A percentile compares a stretch with the other conserved stretches of the same genome.
phyloP scores from a whole-genome alignment of 371 early-diverging fungal species.

The Mortierella sp. region DNA sequence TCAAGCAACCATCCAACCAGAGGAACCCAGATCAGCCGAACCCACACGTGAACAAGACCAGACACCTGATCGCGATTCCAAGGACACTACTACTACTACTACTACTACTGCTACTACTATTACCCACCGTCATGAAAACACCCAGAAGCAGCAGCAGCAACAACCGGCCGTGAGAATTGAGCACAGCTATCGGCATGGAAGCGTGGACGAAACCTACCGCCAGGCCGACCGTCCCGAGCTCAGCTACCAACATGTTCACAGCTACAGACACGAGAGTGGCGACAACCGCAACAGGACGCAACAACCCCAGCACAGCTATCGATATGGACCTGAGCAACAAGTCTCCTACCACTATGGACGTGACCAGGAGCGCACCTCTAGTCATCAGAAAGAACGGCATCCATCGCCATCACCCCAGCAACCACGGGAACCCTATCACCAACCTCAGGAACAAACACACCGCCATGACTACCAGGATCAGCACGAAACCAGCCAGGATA shows the following conservation, averaged over 20 bases:
- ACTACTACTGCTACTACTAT: background rate
- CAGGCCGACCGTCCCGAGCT: background rate
- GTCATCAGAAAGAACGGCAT: background rate
- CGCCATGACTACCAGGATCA: background rate
- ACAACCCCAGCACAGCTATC: background rate
- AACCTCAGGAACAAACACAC: slow-evolving; percentile 8
- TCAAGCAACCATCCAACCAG: background rate
- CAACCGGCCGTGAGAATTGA: background rate
- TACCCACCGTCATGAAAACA: background rate
- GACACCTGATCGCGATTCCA: slow-evolving; percentile 5
- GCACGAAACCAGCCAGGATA: background rate
- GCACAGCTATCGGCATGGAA: background rate
- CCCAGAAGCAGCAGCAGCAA: background rate
- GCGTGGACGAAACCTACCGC: background rate
- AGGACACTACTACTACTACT: background rate
- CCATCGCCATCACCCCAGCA: background rate
- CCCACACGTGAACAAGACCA: background rate
- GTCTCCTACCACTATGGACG: slow-evolving; percentile 1
- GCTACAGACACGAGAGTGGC: background rate
- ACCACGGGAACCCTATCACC: background rate
- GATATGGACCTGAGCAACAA: background rate
- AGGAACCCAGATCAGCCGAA: background rate
- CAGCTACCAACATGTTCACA: slow-evolving; percentile 8
- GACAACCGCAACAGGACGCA: background rate
- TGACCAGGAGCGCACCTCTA: background rate